Evolutionary conservation across 306 rosid species (phyloP).

Genomic region (Pueraria montana): DNA sequence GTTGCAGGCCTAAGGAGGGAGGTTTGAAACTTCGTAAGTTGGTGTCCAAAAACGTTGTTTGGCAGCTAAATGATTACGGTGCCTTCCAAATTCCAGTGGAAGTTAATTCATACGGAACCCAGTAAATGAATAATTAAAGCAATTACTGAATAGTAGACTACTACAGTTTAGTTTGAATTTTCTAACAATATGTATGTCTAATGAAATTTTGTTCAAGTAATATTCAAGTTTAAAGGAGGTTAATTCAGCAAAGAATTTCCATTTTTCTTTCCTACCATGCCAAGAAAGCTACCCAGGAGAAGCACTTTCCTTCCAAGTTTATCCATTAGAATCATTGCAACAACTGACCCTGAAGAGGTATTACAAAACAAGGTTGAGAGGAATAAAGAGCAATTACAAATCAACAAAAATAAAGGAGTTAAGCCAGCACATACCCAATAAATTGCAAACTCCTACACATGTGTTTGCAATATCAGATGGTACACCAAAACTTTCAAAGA

Average conservation of each 20-base stretch:
- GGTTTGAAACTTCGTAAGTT: conserved; percentile 1
- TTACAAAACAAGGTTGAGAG: conserved; percentile 39
- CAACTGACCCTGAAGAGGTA: conserved; percentile 68
- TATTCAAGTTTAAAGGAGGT: conserved; percentile 3
- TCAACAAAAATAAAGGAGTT: conserved; percentile 28
- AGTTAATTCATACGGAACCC: neutral
- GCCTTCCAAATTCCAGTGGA: conserved; percentile 13
- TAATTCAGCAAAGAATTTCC: conserved; percentile 40
- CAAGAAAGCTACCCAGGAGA: conserved; percentile 83
- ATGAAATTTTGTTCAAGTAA: conserved; percentile 30
- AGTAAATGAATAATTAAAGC: conserved; percentile 17
- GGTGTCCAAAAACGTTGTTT: conserved; percentile 8
- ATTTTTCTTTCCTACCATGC: conserved; percentile 72
- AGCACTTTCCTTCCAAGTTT: conserved; percentile 87
- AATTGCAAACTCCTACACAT: conserved; percentile 77
- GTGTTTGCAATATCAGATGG: conserved; percentile 78
- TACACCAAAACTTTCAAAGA: conserved; percentile 78
- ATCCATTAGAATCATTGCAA: conserved; percentile 88
- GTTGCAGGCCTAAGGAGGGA: conserved; percentile 1
- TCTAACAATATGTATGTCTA: conserved; percentile 4
- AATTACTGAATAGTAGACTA: conserved; percentile 9
- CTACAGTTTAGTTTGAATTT: conserved; percentile 28
- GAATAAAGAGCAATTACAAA: conserved; percentile 36
- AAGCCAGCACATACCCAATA: conserved; percentile 62
- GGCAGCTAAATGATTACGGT: conserved; percentile 20